phyloP scores from a whole-genome alignment of 2,329 filamentous ascomycete species.

The Penicillium sclerotigenum region DNA sequence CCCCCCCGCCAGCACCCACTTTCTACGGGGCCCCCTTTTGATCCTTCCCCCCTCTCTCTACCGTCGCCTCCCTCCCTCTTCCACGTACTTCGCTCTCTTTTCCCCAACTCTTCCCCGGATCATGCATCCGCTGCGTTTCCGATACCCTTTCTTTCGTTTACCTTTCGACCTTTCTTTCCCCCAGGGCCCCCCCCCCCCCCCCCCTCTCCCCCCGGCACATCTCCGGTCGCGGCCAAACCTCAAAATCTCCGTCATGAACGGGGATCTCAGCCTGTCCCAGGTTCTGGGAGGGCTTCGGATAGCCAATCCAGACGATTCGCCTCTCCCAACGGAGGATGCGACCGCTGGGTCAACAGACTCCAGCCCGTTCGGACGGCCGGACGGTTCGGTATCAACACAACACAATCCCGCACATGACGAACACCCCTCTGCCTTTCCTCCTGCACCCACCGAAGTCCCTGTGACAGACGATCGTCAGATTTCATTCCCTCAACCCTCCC shows the following conservation, averaged over 20 bases:
- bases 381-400: slow-evolving; percentile 26
- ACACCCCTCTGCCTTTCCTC: slow-evolving; percentile 17
- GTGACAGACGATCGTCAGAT: slow-evolving; percentile 42
- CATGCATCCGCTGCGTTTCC: slow-evolving; percentile 33
- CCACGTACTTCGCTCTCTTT: neutral
- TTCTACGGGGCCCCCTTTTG: slow-evolving; percentile 25
- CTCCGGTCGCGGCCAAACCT: neutral
- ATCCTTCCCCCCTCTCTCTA: slow-evolving; percentile 16
- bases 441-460: slow-evolving; percentile 22
- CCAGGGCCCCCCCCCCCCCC: too few relatives aligned
- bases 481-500: slow-evolving; percentile 43
- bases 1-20: too few relatives aligned
- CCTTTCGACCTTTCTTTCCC: slow-evolving; percentile 6
- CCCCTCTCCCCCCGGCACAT: neutral
- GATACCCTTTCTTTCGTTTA: slow-evolving; percentile 22
- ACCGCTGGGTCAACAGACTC: slow-evolving; percentile 25
- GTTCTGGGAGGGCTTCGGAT: slow-evolving; percentile 92
- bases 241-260: slow-evolving; percentile 65
- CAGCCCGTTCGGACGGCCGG: slow-evolving; percentile 21
- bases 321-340: slow-evolving; percentile 39
- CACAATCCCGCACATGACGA: slow-evolving; percentile 21
- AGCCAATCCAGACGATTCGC: slow-evolving; percentile 84
- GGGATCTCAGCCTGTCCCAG: slow-evolving; percentile 87
- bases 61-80: slow-evolving; percentile 1
- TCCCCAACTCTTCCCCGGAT: slow-evolving; percentile 17